Conservation (phyloP, 2,329 filamentous ascomycete species). For the Biscogniauxia sp. region DNA sequence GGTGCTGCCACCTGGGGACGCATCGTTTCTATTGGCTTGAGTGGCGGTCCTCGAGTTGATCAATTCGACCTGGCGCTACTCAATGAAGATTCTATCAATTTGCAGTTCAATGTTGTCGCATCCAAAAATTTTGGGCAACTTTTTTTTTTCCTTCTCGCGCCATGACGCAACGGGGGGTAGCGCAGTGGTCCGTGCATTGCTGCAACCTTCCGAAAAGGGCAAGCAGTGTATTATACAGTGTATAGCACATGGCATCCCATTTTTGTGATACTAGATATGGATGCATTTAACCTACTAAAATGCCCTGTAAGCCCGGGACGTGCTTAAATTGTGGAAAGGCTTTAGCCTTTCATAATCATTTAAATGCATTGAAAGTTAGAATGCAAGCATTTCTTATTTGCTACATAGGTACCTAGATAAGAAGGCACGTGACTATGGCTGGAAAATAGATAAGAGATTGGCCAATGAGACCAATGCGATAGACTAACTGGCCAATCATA, state of each 20-base stretch:
- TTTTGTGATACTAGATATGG: no score
- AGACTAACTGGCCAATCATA: no score
- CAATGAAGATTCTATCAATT: neutral
- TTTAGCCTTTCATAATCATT: no score
- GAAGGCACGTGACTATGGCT: no score
- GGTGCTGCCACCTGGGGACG: constrained; percentile 20
- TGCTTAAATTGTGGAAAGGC: no score
- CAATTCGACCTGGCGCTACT: neutral
- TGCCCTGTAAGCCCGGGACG: no score
- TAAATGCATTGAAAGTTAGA: no score
- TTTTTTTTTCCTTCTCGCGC: neutral
- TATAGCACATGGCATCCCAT: neutral
- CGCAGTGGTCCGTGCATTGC: neutral
- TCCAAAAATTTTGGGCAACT: neutral
- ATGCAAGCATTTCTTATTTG: no score
- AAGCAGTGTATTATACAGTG: neutral
- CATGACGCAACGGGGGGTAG: neutral
- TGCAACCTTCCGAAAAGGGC: neutral
- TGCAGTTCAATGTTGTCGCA: neutral
- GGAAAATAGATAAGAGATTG: no score
- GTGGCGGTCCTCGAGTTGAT: neutral
- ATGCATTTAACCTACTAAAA: no score
- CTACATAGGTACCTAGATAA: no score
- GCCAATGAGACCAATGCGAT: no score
- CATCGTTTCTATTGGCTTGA: constrained; percentile 11